Base-by-base conservation (phyloP, 2,329 filamentous ascomycete genomes). In the Diaporthe citriasiana region DNA sequence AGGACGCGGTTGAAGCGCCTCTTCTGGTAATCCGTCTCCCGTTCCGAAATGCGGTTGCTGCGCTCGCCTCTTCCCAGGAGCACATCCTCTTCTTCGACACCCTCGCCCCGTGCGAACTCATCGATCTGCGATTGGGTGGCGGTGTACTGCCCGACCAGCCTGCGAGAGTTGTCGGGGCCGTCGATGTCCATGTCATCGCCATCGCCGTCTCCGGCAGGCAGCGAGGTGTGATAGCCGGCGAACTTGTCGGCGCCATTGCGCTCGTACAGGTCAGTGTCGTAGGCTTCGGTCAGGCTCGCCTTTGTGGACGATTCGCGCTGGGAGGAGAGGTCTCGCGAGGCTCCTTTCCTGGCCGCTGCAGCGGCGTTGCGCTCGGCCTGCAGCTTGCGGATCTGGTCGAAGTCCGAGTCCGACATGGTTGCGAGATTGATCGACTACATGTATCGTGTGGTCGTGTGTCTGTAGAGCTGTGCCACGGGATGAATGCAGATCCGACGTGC, bases 21-120 rank as follows among this genome's bases (percentile, higher is more conserved):
- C 85, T 97, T 98, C 85, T 99, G 97, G 82, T 99, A 99, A 81
- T 98, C 96, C 76, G 95, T 97, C 87, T 98, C 96, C 80, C 97
- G 93, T 81, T 97, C 96, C 75, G 93, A 89, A 81, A 99, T 98
- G 79, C 96, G 93, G 73, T 93, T 95, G 82, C 95, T 94, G 85
- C 96, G 94, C 87, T 98, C 97, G 78, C 90, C 89, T 78, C 93
- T 91, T 57, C 93, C 94, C 68, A 95, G 89, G 76, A 99, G 87
- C 9, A 96, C 93, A 80, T 99, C 97, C 74, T 96, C 95, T 84
- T 98, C 96, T 82, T 97, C 96, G 35, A 96, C 94, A 56, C 94
- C 95, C 76, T 89, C 88, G 72, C 95, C 95, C 71, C 91, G 92
- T 33, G 96, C 93, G 84, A 98, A 97, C 84, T 99, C 97, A 82